Evolutionary conservation across 225 moss, liverwort and hornwort species (phyloP), one percentile per base, ranked within the genome.

Genomic region (Sphagnum contortum): DNA sequence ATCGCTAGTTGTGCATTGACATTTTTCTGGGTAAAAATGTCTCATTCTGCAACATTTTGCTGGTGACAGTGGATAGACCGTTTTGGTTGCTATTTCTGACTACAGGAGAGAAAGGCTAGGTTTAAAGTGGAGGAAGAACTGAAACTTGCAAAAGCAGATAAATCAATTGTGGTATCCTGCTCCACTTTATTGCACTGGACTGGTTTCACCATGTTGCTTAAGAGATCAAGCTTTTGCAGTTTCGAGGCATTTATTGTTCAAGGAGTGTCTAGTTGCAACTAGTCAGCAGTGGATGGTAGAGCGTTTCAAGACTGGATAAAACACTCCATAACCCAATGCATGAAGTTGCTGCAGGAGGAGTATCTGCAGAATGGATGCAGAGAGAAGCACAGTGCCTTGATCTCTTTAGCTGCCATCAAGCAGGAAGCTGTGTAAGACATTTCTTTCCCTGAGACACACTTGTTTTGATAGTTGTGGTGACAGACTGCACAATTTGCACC

Each of bases 121-220:
- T 60, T 2, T 67, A 73, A 79, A 9, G 44, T 79, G 3, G 71
- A 83, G 73, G 75, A 61, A 58, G 76, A 83, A 69, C 66, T 83
- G 57, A 83, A 83, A 62, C 69, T 79, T 62, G 49, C 69, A 48
- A 74, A 71, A 69, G 79, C 73, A 56, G 79, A 83, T 57, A 56
- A 73, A 57, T 49, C 61, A 4, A 7, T 83, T 45, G 76, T 64
- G n/a, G 76, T 83, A 76, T 52, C 7, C 9, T 52, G 6, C 52
- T 52, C 52, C 44, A 58, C 12, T 45, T 7, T 2, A 9, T 61
- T 45, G 12, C 3, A 12, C 48, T 61, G 5, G 29, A 13, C 8
- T 58, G 29, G 29, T 14, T 58, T 58, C 2, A 10, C 29, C 5
- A 10, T 3, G 57, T 58, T 58, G 12, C 57, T 4, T 11, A 61